A percentile compares a stretch with the other conserved stretches of the same genome.
Evolutionary conservation across 257 asterid genomes (phyloP).

Genomic region (Solanum peruvianum): DNA sequence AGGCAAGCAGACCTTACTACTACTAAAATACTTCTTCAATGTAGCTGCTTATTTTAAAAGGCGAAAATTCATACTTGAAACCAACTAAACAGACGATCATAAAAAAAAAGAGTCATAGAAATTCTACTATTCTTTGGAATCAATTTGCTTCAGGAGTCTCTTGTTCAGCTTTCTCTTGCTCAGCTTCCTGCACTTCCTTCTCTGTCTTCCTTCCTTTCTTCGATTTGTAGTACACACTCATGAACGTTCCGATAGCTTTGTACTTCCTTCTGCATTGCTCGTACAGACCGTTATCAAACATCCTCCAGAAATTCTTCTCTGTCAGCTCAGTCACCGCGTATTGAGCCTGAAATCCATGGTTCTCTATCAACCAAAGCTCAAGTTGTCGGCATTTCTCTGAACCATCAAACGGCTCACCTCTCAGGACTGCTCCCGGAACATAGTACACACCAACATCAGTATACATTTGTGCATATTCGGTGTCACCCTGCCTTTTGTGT

Average conservation of each 20-base stretch:
- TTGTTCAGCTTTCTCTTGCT: slow-evolving; percentile 65
- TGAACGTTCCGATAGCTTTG: slow-evolving; percentile 78
- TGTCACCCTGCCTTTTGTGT: slow-evolving; percentile 36
- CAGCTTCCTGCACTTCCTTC: slow-evolving; percentile 96
- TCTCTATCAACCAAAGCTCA: slow-evolving; percentile 83
- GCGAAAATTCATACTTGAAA: background rate
- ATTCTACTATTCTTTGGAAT: background rate
- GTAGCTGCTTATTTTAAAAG: background rate
- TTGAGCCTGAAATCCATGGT: slow-evolving; percentile 94
- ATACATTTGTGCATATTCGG: slow-evolving; percentile 79
- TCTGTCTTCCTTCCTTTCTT: slow-evolving; percentile 97
- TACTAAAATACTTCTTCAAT: background rate
- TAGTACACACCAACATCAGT: slow-evolving; percentile 87
- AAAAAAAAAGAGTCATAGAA: background rate
- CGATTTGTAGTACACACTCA: slow-evolving; percentile 82
- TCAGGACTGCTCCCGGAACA: slow-evolving; percentile 81
- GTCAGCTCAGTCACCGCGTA: slow-evolving; percentile 82
- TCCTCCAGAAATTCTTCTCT: slow-evolving; percentile 94
- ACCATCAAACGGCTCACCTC: slow-evolving; percentile 91
- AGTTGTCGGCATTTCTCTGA: slow-evolving; percentile 56
- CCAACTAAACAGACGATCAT: background rate
- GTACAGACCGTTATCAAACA: slow-evolving; percentile 82
- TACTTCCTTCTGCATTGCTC: slow-evolving; percentile 73
- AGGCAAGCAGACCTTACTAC: background rate
- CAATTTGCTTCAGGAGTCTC: slow-evolving; percentile 5